These are phyloP conservation scores for Vigna radiata DNA, from an alignment of 306 rosid species.

Conservation along the genomic window DNA sequence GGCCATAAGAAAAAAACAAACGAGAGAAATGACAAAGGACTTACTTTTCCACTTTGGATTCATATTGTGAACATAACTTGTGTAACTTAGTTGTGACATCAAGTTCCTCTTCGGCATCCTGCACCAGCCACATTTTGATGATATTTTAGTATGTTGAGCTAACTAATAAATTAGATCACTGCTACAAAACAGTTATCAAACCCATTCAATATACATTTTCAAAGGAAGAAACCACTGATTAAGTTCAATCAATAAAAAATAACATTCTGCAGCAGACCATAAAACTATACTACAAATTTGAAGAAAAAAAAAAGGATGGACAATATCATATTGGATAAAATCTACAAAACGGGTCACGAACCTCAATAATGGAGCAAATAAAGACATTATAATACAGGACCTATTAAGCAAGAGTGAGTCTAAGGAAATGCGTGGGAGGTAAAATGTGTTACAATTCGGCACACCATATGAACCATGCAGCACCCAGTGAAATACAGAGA, in stretches of 20 bases:
- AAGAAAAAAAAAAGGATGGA: conserved; percentile 15
- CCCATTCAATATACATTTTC: conserved; percentile 34
- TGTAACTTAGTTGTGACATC: conserved; percentile 64
- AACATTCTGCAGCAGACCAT: conserved; percentile 2
- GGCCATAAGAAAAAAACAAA: conserved; percentile 13
- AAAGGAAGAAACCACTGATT: conserved; percentile 4
- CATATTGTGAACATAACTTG: conserved; percentile 78
- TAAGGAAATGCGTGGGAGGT: conserved; percentile 3
- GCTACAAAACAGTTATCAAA: conserved; percentile 29
- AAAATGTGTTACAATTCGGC: neutral
- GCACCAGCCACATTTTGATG: conserved; percentile 48
- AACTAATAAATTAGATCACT: conserved; percentile 24
- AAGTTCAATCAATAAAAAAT: neutral
- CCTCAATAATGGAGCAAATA: conserved; percentile 11
- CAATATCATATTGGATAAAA: conserved; percentile 16
- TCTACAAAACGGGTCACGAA: conserved; percentile 4
- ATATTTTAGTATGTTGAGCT: conserved; percentile 21
- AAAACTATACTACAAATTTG: neutral
- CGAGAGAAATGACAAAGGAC: conserved; percentile 42
- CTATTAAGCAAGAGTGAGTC: neutral
- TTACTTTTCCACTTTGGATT: conserved; percentile 81
- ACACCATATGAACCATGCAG: conserved; percentile 11
- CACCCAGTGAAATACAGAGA: conserved; percentile 23
- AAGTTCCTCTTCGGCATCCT: conserved; percentile 73
- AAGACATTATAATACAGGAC: conserved; percentile 7